phyloP scores from a whole-genome alignment of 495 filamentous ascomycete species.

The Choiromyces venosus region DNA sequence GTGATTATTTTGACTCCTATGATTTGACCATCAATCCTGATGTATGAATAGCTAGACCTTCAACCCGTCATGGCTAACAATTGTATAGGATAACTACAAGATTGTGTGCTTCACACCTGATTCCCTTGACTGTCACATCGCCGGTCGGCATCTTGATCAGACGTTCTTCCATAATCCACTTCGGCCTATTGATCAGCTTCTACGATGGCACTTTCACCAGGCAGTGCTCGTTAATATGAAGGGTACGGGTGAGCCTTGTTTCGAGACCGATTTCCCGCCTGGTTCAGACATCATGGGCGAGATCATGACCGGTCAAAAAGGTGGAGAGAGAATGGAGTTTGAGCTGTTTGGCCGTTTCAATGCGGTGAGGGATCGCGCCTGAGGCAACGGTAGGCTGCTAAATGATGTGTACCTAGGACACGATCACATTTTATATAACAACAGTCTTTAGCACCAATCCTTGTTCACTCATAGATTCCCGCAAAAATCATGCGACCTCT shows the following conservation, averaged over 20 bases:
- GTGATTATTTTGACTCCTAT: constrained; percentile 41
- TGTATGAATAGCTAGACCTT: constrained; percentile 36
- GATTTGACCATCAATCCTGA: constrained; percentile 34
- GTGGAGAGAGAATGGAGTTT: constrained; percentile 33
- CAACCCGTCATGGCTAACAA: constrained; percentile 19
- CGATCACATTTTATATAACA: background rate
- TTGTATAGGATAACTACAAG: constrained; percentile 44
- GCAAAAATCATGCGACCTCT: background rate
- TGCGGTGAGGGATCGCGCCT: background rate
- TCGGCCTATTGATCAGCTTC: constrained; percentile 38
- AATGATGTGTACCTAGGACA: background rate
- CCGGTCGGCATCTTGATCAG: constrained; percentile 43
- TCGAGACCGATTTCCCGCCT: constrained; percentile 42
- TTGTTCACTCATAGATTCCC: background rate
- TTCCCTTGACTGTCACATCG: constrained; percentile 31
- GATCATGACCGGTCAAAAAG: constrained; percentile 25
- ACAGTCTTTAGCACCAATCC: background rate
- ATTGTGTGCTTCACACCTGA: constrained; percentile 42
- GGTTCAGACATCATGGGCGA: constrained; percentile 36
- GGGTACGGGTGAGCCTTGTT: constrained; percentile 44
- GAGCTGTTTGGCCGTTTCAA: constrained; percentile 37
- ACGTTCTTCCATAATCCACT: constrained; percentile 42
- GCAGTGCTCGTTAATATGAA: constrained; percentile 40
- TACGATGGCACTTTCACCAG: constrained; percentile 41
- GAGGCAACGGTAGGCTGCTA: background rate